phyloP scores from a whole-genome alignment of 306 rosid species.

The Gleditsia sinensis region DNA sequence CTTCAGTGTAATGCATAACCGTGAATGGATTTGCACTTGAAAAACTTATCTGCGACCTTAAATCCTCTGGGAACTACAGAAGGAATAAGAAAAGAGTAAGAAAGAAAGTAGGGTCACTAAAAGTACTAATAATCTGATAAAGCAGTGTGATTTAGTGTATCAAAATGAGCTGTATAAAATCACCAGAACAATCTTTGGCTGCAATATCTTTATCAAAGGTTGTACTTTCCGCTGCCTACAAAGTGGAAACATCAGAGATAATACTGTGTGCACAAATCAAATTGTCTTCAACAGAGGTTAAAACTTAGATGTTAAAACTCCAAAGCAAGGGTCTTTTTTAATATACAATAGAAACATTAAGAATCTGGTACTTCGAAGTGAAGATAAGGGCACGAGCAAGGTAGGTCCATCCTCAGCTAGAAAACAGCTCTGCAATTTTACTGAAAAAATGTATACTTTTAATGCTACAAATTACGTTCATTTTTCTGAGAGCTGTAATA shows the following conservation, averaged over 20 bases:
- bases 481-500: too few relatives aligned
- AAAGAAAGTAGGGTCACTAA: background rate
- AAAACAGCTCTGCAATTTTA: too few relatives aligned
- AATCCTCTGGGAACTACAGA: slow-evolving; percentile 62
- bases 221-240: slow-evolving; percentile 62
- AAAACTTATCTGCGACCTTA: slow-evolving; percentile 41
- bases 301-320: background rate
- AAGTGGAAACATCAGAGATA: slow-evolving; percentile 20
- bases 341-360: too few relatives aligned
- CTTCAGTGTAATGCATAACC: slow-evolving; percentile 55
- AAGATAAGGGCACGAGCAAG: too few relatives aligned
- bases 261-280: slow-evolving; percentile 20
- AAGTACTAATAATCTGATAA: slow-evolving; percentile 11
- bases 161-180: slow-evolving; percentile 6
- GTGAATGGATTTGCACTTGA: slow-evolving; percentile 45
- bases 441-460: too few relatives aligned
- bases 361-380: too few relatives aligned
- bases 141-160: background rate
- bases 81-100: slow-evolving; percentile 12
- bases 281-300: background rate
- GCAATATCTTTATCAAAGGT: slow-evolving; percentile 61
- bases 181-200: slow-evolving; percentile 74
- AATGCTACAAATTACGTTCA: too few relatives aligned
- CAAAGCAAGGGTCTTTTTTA: background rate
- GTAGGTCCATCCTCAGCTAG: too few relatives aligned